Conservation (phyloP, 176 grass and related monocot species). For the Poa pratensis region DNA sequence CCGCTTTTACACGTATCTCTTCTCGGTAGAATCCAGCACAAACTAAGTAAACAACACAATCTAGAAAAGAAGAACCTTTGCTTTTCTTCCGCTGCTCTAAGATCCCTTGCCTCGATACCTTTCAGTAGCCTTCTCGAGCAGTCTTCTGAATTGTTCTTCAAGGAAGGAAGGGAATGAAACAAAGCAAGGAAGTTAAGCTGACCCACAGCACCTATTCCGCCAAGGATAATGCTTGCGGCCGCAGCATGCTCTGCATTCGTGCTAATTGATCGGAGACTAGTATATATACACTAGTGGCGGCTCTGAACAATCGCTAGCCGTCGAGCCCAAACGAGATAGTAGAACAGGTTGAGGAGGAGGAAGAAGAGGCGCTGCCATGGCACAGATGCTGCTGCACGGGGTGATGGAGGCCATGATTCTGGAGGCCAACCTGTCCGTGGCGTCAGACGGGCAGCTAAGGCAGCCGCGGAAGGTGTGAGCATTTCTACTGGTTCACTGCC, state of each 20-base stretch:
- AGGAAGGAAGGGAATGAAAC: slow-evolving; percentile 39
- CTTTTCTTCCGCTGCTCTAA: slow-evolving; percentile 39
- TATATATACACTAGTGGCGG: not conserved
- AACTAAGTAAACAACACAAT: not conserved
- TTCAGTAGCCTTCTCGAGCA: not conserved
- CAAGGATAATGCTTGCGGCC: slow-evolving; percentile 14
- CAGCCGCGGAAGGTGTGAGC: slow-evolving; percentile 42
- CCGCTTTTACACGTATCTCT: not conserved
- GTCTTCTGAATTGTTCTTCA: slow-evolving; percentile 15
- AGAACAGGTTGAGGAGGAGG: not conserved
- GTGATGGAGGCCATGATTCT: slow-evolving; percentile 52
- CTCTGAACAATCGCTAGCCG: not conserved
- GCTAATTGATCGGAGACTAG: not conserved
- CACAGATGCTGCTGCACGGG: slow-evolving; percentile 52
- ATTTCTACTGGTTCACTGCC: not conserved
- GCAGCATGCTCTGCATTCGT: not conserved
- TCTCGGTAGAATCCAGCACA: not conserved
- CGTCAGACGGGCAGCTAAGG: not conserved
- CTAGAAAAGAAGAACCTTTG: slow-evolving; percentile 35
- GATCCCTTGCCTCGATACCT: slow-evolving; percentile 53
- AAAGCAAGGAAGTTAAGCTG: not conserved
- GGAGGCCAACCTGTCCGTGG: slow-evolving; percentile 41
- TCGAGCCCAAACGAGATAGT: not conserved
- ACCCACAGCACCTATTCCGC: slow-evolving; percentile 9
- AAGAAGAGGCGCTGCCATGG: slow-evolving; percentile 36